Evolutionary conservation across 192 early-diverging fungal genomes (phyloP).

Genomic region (Rhizoclosmatium globosum): DNA sequence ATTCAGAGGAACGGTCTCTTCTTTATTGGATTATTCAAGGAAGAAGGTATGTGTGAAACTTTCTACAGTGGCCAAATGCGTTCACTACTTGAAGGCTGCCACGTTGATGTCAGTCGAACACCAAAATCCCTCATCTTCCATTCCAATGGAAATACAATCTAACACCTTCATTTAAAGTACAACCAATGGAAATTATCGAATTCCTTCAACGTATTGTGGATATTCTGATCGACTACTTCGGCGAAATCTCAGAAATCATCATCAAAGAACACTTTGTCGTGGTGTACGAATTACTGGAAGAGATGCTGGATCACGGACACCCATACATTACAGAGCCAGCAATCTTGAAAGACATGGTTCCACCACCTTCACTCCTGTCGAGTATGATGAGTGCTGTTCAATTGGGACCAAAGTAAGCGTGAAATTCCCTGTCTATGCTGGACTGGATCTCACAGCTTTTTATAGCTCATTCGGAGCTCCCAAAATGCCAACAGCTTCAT

Average conservation of each 20-base stretch:
- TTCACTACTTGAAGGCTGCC: no score
- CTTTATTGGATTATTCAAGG: constrained; percentile 77
- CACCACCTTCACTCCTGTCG: constrained; percentile 84
- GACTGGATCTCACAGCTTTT: background rate
- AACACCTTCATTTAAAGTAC: constrained; percentile 54
- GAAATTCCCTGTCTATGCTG: background rate
- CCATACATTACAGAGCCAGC: constrained; percentile 89
- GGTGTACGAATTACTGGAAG: constrained; percentile 87
- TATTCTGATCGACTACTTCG: constrained; percentile 85
- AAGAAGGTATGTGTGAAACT: constrained; percentile 66
- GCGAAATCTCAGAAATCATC: constrained; percentile 77
- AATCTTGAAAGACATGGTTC: constrained; percentile 85
- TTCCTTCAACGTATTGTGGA: constrained; percentile 84
- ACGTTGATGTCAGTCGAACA: background rate
- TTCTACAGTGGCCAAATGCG: background rate
- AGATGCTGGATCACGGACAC: constrained; percentile 92
- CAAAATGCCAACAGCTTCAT: constrained; percentile 59
- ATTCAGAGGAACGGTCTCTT: constrained; percentile 74
- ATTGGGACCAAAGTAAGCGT: constrained; percentile 73
- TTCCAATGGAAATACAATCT: constrained; percentile 4
- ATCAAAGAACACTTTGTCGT: constrained; percentile 94
- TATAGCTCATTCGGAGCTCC: constrained; percentile 33
- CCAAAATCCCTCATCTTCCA: background rate
- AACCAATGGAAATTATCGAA: constrained; percentile 85
- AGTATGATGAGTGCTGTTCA: constrained; percentile 88